Evolutionary conservation across 192 early-diverging fungal genomes (phyloP), one percentile per base, ranked within the genome.

Genomic region (Chytriomyces sp.): DNA sequence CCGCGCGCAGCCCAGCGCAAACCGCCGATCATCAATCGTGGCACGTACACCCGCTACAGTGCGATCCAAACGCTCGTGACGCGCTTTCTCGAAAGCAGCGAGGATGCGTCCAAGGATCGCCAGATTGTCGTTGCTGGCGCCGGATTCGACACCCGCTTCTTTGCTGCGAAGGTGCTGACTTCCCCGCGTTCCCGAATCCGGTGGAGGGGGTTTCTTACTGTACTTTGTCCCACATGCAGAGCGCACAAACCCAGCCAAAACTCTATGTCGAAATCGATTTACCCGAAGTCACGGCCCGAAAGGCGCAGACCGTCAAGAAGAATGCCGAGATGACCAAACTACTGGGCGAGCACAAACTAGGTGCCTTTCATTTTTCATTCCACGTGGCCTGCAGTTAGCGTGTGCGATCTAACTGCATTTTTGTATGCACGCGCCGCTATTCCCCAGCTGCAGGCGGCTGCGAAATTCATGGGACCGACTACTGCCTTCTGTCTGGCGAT

Each of bases 211-310:
- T 49, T 49, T 49, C 44, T 3, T 3, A 2, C 14, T 49, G 19
- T 26, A 22, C 28, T 34, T 49, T 25, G 28, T 65, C 40, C 56
- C 39, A 28, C 5, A 52, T 40, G n/a, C 52, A 86, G 80, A 49
- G 34, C 25, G 64, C 25, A 52, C 63, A 65, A 26, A 40, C 56
- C 22, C 49, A 77, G 49, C 80, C 80, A 19, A 41, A 72, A 44
- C 72, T 80, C 66, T 97, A 92, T 77, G 92, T 93, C 85, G 96
- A 99, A 77, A 85, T 98, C 31, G 96, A 99, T 77, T 96, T 94
- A 73, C 87, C 90, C 5, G 93, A 99, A 65, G 88, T 93, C 3
- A 94, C 93, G 2, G 71, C 84, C 10, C 88, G 89, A 65, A 99
- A 99, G 79, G 90, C 89, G 2, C 77, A 79, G 10, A 79, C 80